Conservation (phyloP, 306 rosid species). For the Lotus japonicus region DNA sequence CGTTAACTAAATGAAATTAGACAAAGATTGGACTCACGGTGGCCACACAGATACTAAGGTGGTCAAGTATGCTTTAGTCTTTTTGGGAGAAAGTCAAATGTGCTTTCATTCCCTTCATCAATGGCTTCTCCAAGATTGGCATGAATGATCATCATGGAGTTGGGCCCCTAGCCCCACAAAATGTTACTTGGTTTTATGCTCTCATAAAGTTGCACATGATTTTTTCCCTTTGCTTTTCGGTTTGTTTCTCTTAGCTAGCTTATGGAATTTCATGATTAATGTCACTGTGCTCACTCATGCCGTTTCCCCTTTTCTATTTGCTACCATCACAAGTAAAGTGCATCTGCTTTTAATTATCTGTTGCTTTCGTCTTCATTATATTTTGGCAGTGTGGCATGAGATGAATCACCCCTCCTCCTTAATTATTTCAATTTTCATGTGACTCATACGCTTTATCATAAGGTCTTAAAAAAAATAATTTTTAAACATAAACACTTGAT, state of each 20-base stretch:
- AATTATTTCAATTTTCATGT: too few relatives aligned
- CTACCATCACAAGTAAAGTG: constrained; percentile 32
- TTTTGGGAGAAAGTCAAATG: constrained; percentile 34
- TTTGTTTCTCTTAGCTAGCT: constrained; percentile 8
- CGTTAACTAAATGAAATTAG: background rate
- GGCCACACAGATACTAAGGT: constrained; percentile 45
- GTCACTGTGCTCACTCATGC: background rate
- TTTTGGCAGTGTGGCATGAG: background rate
- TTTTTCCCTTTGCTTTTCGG: background rate
- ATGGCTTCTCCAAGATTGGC: constrained; percentile 60
- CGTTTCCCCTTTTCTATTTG: background rate
- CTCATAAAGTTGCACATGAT: background rate
- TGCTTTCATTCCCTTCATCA: constrained; percentile 56
- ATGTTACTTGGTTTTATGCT: constrained; percentile 7
- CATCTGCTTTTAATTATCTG: constrained; percentile 11
- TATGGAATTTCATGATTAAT: constrained; percentile 15
- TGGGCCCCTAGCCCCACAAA: constrained; percentile 47
- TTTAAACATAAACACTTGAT: background rate
- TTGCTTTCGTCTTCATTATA: background rate
- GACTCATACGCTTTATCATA: background rate
- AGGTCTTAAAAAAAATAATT: background rate
- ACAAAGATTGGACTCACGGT: constrained; percentile 22
- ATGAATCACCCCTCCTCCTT: background rate
- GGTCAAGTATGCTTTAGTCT: constrained; percentile 33
- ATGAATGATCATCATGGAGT: constrained; percentile 53